Evolutionary conservation across 768 basidiomycete species (phyloP).

Genomic region (Rhizopogon sp.): DNA sequence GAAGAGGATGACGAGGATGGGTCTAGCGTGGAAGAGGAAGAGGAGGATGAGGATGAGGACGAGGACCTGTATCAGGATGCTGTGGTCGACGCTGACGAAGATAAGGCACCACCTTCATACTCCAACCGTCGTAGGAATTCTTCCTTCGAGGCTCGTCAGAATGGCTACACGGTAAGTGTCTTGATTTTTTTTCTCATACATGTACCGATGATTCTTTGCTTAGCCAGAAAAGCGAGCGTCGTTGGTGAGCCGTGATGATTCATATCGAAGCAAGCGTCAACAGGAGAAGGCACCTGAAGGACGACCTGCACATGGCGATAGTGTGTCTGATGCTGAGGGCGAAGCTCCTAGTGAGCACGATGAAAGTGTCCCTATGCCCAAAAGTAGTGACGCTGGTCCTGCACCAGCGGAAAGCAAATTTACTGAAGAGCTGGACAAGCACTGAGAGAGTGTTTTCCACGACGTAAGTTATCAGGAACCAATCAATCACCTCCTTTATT

Average conservation of each 20-base stretch:
- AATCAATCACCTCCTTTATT: neutral
- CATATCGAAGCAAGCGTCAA: slow-evolving; percentile 52
- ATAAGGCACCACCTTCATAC: slow-evolving; percentile 59
- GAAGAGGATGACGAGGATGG: slow-evolving; percentile 67
- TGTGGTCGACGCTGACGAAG: slow-evolving; percentile 35
- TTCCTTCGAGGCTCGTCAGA: slow-evolving; percentile 38
- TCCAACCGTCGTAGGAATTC: slow-evolving; percentile 38
- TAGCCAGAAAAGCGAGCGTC: slow-evolving; percentile 43
- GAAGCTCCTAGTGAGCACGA: slow-evolving; percentile 8
- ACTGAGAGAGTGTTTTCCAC: neutral
- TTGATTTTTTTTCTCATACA: slow-evolving; percentile 1
- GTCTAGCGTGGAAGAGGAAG: slow-evolving; percentile 39
- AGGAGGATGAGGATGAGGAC: slow-evolving; percentile 45
- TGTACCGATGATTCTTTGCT: slow-evolving; percentile 4
- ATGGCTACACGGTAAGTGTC: slow-evolving; percentile 60
- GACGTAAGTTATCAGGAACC: neutral
- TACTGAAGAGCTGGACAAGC: slow-evolving; percentile 14
- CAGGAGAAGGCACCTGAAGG: slow-evolving; percentile 74
- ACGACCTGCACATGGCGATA: slow-evolving; percentile 28
- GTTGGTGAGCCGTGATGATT: slow-evolving; percentile 11
- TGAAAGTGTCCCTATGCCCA: neutral
- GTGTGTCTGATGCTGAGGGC: slow-evolving; percentile 6
- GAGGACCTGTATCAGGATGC: slow-evolving; percentile 41
- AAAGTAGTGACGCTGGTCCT: slow-evolving; percentile 19
- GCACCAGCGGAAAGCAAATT: slow-evolving; percentile 30